These are phyloP conservation scores for Colletotrichum musae DNA, from an alignment of 2,329 filamentous ascomycete species.

Conservation along the genomic window DNA sequence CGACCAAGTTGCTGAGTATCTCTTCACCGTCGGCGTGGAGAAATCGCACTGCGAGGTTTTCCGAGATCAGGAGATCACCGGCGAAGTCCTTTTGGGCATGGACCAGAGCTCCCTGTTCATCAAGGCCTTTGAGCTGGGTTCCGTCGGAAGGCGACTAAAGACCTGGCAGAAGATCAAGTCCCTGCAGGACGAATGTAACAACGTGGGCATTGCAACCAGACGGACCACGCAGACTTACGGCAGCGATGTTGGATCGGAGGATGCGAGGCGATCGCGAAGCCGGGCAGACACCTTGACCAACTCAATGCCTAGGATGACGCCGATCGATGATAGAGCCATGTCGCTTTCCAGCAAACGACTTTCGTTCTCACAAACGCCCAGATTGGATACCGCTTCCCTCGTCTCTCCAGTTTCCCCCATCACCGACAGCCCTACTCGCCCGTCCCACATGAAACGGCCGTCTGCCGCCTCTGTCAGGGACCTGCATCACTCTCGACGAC, in stretches of 20 bases:
- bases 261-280: slow-evolving; percentile 64
- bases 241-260: slow-evolving; percentile 72
- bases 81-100: slow-evolving; percentile 94
- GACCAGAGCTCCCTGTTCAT: slow-evolving; percentile 95
- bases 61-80: slow-evolving; percentile 93
- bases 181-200: slow-evolving; percentile 88
- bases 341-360: slow-evolving; percentile 64
- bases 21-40: slow-evolving; percentile 89
- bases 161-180: slow-evolving; percentile 98
- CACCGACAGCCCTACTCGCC: slow-evolving; percentile 63
- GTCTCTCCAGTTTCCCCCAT: slow-evolving; percentile 57
- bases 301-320: slow-evolving; percentile 57
- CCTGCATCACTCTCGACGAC: slow-evolving; percentile 86
- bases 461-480: slow-evolving; percentile 88
- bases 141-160: slow-evolving; percentile 89
- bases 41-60: slow-evolving; percentile 94
- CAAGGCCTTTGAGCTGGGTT: slow-evolving; percentile 94
- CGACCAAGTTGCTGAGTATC: slow-evolving; percentile 87
- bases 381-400: slow-evolving; percentile 60
- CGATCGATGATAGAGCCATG: slow-evolving; percentile 60
- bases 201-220: slow-evolving; percentile 58
- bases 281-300: slow-evolving; percentile 71
- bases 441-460: slow-evolving; percentile 71
- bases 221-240: slow-evolving; percentile 71
- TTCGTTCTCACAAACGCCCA: slow-evolving; percentile 66